These are phyloP conservation scores for Neurospora tetraspora DNA, from an alignment of 495 filamentous ascomycete species.

Conservation along the genomic window DNA sequence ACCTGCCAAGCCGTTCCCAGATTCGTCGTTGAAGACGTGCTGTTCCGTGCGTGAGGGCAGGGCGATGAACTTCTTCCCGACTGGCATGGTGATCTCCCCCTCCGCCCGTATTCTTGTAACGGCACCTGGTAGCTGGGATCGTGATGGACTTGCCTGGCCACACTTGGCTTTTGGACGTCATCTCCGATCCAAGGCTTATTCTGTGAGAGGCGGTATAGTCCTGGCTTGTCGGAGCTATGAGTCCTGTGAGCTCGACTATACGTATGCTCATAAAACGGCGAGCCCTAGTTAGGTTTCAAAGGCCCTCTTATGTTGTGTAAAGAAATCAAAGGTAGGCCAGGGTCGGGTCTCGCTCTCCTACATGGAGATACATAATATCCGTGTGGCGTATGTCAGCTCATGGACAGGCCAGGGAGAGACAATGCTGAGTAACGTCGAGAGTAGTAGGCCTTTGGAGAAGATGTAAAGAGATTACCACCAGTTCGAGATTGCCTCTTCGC, in stretches of 20 bases:
- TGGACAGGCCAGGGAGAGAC: background rate
- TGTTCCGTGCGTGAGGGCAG: background rate
- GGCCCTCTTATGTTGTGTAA: background rate
- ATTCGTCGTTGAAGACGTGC: background rate
- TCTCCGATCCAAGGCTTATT: background rate
- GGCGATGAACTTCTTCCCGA: background rate
- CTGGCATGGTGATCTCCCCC: background rate
- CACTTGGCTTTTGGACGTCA: background rate
- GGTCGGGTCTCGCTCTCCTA: background rate
- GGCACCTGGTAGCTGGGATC: background rate
- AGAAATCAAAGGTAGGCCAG: background rate
- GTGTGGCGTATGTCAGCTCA: background rate
- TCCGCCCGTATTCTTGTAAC: background rate
- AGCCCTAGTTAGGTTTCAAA: background rate
- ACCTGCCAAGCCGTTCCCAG: background rate
- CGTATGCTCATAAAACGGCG: background rate
- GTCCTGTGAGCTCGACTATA: background rate
- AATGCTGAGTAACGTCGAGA: background rate
- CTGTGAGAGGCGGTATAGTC: background rate
- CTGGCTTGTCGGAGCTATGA: background rate
- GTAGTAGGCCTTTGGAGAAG: background rate
- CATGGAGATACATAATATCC: background rate
- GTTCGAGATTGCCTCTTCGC: background rate
- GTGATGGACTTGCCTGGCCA: background rate
- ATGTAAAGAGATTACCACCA: background rate